Conservation (phyloP, 1,284 basidiomycete species). For the Wolfiporia cocos region DNA sequence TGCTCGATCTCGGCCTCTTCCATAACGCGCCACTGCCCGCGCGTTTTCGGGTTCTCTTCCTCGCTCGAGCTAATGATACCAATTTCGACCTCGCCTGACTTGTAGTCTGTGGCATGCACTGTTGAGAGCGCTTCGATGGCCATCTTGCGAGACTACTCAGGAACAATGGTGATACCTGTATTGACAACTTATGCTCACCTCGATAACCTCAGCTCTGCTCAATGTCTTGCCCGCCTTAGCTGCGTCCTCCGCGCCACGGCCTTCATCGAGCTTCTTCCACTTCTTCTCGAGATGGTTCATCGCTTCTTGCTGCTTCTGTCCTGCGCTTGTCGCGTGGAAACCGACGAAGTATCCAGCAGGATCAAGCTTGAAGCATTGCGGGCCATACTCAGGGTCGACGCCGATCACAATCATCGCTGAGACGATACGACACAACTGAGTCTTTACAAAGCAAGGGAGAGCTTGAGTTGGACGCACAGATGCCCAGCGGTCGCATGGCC, state of each 20-base stretch:
- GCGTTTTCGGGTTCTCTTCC: constrained; percentile 59
- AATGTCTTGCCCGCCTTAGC: constrained; percentile 62
- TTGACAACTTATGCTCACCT: constrained; percentile 40
- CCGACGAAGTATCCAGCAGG: constrained; percentile 99
- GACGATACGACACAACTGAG: not conserved
- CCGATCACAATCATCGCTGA: constrained; percentile 98
- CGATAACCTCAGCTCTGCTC: constrained; percentile 69
- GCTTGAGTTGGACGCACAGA: constrained; percentile 51
- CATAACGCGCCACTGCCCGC: constrained; percentile 82
- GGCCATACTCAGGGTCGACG: constrained; percentile 83
- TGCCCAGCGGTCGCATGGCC: constrained; percentile 95
- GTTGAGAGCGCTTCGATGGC: constrained; percentile 94
- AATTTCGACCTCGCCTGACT: constrained; percentile 84
- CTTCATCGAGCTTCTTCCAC: constrained; percentile 91
- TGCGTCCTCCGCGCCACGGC: constrained; percentile 71
- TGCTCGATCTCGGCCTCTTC: constrained; percentile 78
- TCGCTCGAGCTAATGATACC: constrained; percentile 73
- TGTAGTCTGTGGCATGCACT: constrained; percentile 94
- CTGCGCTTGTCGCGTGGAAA: constrained; percentile 94
- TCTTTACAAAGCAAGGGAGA: constrained; percentile 2
- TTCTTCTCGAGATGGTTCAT: constrained; percentile 99
- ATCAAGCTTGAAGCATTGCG: constrained; percentile 97
- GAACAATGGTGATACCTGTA: not conserved
- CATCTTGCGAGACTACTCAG: constrained; percentile 58
- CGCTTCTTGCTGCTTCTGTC: constrained; percentile 98